Base-by-base conservation (phyloP, 1,139 yeast genomes). In the Magnusiomyces magnusii region DNA sequence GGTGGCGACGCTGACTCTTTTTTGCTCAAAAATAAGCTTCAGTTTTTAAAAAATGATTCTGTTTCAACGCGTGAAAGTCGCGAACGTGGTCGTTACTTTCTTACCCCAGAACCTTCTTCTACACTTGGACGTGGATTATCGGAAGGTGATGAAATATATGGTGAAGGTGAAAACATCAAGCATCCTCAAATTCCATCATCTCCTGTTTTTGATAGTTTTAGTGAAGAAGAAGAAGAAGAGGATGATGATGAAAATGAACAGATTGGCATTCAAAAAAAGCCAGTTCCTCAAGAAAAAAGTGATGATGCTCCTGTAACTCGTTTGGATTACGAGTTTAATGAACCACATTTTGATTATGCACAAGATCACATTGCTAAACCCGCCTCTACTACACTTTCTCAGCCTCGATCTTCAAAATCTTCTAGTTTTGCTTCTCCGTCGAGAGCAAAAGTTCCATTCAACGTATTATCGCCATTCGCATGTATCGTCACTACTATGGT, bases 71-170 rank as follows among this genome's bases (percentile, higher is more conserved):
- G 25, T 44, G 36, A 55, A 27, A 17, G 39, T 21, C 28, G 51
- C 27, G 25, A 55, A 53, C 47, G 41, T 10, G 41, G 24, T 23
- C 41, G 41, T 2, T 64, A 62, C 57, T 67, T 67, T 55, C 70
- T 70, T n/a, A 68, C 71, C 1, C 71, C 71, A 9, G 64, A 60
- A 44, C 71, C 71, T 3, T 65, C 71, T 3, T 66, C 68, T 13
- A 59, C 68, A 1, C 42, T 58, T 7, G 68, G 65, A 3, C 57
- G 58, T 23, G 53, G 61, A 10, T 58, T 65, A 1, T 64, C 68
- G 1, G 65, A 67, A n/a, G 67, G 67, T 15, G 58, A 61, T 1
- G 49, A 42, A 3, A 23, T 56, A 15, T 52, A 24, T 31, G 53
- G 31, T 10, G 54, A 54, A 19, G 59, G 53, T 21, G 55, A 56